These are phyloP conservation scores for Chlamydomonas urium DNA, from an alignment of 139 green algal species.

Conservation along the genomic window DNA sequence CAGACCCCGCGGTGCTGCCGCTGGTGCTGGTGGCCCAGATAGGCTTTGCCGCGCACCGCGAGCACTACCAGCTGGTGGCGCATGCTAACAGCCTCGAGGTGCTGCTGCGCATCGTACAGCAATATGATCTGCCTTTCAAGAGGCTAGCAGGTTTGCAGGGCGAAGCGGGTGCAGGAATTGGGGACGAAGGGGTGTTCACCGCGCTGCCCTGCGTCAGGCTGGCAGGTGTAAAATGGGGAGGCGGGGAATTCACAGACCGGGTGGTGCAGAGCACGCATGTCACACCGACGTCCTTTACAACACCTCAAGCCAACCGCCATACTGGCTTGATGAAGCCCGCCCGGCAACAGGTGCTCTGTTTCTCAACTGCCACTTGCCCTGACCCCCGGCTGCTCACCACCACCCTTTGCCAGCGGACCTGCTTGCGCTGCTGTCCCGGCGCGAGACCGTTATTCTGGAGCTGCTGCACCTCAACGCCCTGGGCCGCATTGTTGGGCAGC, in stretches of 20 bases:
- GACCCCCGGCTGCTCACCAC: no score
- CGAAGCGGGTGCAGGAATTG: no score
- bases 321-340: no score
- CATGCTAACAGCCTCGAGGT: constrained; percentile 27
- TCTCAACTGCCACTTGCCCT: no score
- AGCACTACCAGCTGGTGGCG: constrained; percentile 24
- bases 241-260: no score
- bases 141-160: constrained; percentile 34
- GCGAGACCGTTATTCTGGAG: constrained; percentile 34
- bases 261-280: no score
- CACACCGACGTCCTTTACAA: no score
- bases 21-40: constrained; percentile 47
- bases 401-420: constrained; percentile 47
- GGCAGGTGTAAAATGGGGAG: no score
- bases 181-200: no score
- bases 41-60: constrained; percentile 33
- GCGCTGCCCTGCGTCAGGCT: no score
- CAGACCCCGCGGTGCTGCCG: constrained; percentile 42
- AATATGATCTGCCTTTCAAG: constrained; percentile 49
- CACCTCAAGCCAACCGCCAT: no score
- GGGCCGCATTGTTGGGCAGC: constrained; percentile 34
- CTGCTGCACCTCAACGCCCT: constrained; percentile 35
- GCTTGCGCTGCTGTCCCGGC: constrained; percentile 35
- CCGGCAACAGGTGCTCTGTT: no score
- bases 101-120: constrained; percentile 40